These are phyloP conservation scores for Termitomyces sp. DNA, from an alignment of 768 basidiomycete species.

Conservation along the genomic window DNA sequence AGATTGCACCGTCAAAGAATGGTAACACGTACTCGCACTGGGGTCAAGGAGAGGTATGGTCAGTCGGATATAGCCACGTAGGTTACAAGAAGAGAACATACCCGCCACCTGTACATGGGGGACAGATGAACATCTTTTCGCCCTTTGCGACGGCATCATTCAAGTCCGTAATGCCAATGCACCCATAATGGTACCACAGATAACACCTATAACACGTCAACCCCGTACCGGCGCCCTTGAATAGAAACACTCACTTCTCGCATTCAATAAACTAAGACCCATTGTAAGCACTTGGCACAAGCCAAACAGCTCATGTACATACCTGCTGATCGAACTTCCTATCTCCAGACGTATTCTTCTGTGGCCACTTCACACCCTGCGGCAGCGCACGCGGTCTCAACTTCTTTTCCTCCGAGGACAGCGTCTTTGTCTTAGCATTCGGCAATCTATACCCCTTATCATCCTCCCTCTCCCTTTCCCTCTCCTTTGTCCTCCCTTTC, in stretches of 20 bases:
- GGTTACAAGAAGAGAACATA: conserved; percentile 15
- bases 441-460: neutral
- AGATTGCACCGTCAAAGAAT: neutral
- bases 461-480: conserved; percentile 3
- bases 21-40: conserved; percentile 12
- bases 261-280: conserved; percentile 8
- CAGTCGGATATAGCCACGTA: neutral
- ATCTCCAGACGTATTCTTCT: conserved; percentile 15
- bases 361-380: conserved; percentile 19
- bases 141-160: conserved; percentile 30
- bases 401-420: conserved; percentile 1
- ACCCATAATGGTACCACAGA: conserved; percentile 48
- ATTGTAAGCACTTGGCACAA: conserved; percentile 11
- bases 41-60: neutral
- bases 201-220: conserved; percentile 25
- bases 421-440: conserved; percentile 8
- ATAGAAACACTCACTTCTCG: conserved; percentile 9
- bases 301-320: neutral
- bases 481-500: conserved; percentile 10
- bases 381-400: conserved; percentile 4
- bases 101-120: conserved; percentile 29
- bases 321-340: conserved; percentile 26
- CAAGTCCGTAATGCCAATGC: conserved; percentile 31
- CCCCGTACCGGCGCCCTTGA: neutral
- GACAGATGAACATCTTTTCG: conserved; percentile 32